Percentiles rank a stretch among this genome's conserved stretches.
phyloP scores from a whole-genome alignment of 2,329 filamentous ascomycete species.

The Alternaria triticina region DNA sequence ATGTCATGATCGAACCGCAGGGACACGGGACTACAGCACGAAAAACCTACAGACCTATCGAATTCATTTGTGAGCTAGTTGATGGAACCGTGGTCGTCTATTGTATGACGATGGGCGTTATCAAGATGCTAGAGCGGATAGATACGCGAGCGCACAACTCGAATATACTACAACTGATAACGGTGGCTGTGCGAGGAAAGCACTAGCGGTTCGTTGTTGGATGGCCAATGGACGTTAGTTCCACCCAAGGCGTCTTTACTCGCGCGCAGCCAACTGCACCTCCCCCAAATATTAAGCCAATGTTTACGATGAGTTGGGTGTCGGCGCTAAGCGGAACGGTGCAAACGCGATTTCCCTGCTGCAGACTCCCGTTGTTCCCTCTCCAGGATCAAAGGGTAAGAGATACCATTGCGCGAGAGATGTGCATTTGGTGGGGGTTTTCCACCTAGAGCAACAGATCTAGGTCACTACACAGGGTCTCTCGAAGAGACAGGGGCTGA shows the following conservation, averaged over 20 bases:
- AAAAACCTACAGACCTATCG: neutral
- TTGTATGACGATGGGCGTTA: neutral
- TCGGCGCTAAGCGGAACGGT: neutral
- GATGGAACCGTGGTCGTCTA: neutral
- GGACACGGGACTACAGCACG: neutral
- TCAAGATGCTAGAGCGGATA: neutral
- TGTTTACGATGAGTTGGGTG: neutral
- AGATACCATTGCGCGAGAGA: neutral
- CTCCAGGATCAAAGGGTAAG: neutral
- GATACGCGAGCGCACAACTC: neutral
- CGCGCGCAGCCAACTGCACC: neutral
- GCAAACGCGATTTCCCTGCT: neutral
- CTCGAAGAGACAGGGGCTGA: neutral
- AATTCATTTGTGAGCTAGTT: neutral
- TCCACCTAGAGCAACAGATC: neutral
- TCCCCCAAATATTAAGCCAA: neutral
- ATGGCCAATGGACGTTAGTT: neutral
- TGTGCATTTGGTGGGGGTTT: neutral
- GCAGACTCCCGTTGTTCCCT: neutral
- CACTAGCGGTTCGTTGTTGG: neutral
- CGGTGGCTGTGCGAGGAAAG: neutral
- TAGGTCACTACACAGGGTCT: neutral
- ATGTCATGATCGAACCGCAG: neutral
- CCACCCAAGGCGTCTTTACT: neutral
- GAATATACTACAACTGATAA: neutral